A percentile compares a stretch with the other conserved stretches of the same genome.
Evolutionary conservation across 2,329 filamentous ascomycete species (phyloP).

Genomic region (Myriangium duriaei): DNA sequence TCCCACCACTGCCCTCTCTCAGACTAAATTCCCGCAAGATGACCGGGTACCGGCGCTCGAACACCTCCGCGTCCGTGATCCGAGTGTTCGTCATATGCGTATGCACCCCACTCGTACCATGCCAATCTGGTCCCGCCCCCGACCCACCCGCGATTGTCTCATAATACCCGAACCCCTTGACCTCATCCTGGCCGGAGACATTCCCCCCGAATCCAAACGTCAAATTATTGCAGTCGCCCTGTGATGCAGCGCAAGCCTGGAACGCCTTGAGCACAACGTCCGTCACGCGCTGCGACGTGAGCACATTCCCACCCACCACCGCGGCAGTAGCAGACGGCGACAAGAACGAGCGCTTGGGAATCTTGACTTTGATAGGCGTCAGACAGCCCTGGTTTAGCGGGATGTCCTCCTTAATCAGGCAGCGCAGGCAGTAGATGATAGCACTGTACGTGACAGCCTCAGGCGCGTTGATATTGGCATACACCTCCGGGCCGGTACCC

Average conservation of each 20-base stretch:
- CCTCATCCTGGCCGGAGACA: constrained; percentile 41
- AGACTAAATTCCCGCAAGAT: constrained; percentile 59
- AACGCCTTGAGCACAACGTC: constrained; percentile 76
- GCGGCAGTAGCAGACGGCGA: constrained; percentile 64
- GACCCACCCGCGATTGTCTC: constrained; percentile 72
- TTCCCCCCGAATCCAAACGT: constrained; percentile 74
- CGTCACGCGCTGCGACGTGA: constrained; percentile 66
- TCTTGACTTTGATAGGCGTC: constrained; percentile 57
- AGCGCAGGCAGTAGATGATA: constrained; percentile 76
- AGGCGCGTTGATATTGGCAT: constrained; percentile 60
- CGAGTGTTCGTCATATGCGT: constrained; percentile 79
- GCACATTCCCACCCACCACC: constrained; percentile 71
- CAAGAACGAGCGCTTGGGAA: constrained; percentile 58
- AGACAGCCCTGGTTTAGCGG: constrained; percentile 79
- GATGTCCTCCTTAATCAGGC: constrained; percentile 66
- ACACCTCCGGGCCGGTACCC: constrained; percentile 68
- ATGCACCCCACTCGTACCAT: constrained; percentile 65
- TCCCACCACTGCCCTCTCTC: constrained; percentile 49
- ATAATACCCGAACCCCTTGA: constrained; percentile 76
- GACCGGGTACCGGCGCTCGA: constrained; percentile 66
- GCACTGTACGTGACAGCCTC: constrained; percentile 72
- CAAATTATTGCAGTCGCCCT: constrained; percentile 75
- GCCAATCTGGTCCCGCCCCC: constrained; percentile 60
- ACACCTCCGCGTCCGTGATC: constrained; percentile 69
- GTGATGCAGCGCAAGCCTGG: constrained; percentile 62